Evolutionary conservation across 2,329 filamentous ascomycete species (phyloP).

Genomic region (Coniosporium tulheliwenetii): DNA sequence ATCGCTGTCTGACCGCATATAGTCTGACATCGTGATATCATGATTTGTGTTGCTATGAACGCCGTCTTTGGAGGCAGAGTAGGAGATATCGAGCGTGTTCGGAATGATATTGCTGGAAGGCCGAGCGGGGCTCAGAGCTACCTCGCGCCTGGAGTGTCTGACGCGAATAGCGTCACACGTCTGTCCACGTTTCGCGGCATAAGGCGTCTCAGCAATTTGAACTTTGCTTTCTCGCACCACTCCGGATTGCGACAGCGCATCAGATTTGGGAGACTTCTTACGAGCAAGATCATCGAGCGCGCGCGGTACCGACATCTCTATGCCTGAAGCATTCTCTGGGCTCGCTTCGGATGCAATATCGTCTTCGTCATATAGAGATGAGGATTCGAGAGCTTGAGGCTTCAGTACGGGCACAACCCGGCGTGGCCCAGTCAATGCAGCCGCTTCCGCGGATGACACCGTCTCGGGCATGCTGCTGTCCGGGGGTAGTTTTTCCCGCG

Average conservation of each 20-base stretch:
- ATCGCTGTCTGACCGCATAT: not conserved
- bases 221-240: not conserved
- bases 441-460: not conserved
- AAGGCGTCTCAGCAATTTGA: not conserved
- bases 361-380: not conserved
- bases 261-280: not conserved
- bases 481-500: constrained; percentile 1
- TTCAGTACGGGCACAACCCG: no score
- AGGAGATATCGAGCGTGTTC: not conserved
- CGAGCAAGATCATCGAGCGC: not conserved
- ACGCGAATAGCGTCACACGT: no score
- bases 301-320: not conserved
- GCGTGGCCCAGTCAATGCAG: no score
- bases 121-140: not conserved
- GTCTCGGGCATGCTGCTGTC: constrained; percentile 2
- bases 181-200: not conserved
- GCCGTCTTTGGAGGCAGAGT: not conserved
- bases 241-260: not conserved
- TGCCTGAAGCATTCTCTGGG: not conserved
- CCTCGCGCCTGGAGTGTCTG: no score
- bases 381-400: no score
- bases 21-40: not conserved
- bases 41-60: not conserved
- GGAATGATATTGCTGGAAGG: not conserved
- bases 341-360: not conserved